These are phyloP conservation scores for Phytophthora constricta DNA, from an alignment of 352 stramenopile genomes.

Conservation along the genomic window DNA sequence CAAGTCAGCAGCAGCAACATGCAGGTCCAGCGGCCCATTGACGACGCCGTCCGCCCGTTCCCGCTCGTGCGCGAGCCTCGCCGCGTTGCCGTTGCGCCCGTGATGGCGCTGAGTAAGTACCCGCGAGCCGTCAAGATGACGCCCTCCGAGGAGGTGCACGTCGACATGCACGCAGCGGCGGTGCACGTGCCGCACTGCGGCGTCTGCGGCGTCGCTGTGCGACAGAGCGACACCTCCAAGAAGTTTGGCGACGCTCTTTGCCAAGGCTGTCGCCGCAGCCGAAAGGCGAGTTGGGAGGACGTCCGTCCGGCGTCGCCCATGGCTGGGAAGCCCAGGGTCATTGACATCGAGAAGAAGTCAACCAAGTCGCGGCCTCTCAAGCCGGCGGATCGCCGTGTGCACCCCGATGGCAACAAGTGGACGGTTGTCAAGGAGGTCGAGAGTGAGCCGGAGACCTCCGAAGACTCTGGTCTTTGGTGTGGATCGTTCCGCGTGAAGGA, in stretches of 20 bases:
- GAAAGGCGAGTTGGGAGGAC: conserved; percentile 23
- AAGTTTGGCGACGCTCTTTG: conserved; percentile 5
- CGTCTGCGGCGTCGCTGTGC: conserved; percentile 8
- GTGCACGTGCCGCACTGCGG: conserved; percentile 19
- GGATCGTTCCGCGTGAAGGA: conserved; percentile 1
- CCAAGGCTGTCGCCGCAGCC: conserved; percentile 18
- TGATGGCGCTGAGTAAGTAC: neutral
- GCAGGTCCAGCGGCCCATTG: neutral
- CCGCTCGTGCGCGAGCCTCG: neutral
- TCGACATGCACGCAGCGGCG: conserved; percentile 13
- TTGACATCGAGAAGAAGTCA: conserved; percentile 5
- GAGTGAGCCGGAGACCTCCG: conserved; percentile 6
- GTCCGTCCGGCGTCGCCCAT: conserved; percentile 27
- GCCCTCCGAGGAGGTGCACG: conserved; percentile 16
- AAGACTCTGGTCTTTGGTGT: conserved; percentile 1
- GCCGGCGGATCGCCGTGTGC: neutral
- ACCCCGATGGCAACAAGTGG: conserved; percentile 7
- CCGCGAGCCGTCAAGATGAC: neutral
- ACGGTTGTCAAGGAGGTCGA: conserved; percentile 1
- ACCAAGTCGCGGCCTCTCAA: conserved; percentile 3
- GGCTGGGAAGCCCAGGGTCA: conserved; percentile 2
- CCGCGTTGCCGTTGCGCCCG: neutral
- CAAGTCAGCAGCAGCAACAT: neutral
- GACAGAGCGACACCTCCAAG: conserved; percentile 1
- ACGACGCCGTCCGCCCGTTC: neutral